Conservation (phyloP, 805 yeast genomes). For the Myxozyma sirexii region DNA sequence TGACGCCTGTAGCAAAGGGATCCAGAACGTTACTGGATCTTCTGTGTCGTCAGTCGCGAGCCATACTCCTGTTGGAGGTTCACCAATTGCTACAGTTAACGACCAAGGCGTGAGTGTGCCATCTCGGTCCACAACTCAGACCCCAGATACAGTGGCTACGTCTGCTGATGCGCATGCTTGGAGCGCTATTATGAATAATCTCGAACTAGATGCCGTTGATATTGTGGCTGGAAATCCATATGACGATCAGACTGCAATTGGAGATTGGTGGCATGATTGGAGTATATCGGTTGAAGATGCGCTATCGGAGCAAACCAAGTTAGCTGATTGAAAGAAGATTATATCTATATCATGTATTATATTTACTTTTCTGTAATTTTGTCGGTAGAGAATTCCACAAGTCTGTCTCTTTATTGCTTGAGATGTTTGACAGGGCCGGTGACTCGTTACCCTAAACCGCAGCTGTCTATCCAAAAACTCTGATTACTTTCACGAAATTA, state of each 20-base stretch:
- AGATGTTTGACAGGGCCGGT: background rate
- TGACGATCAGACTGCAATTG: slow-evolving; percentile 10
- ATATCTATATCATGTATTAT: no score
- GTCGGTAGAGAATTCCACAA: no score
- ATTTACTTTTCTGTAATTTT: no score
- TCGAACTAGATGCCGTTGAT: background rate
- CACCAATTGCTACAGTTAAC: background rate
- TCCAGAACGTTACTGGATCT: background rate
- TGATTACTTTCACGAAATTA: no score
- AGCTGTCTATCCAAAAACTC: no score
- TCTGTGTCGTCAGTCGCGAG: background rate
- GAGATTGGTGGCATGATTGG: slow-evolving; percentile 36
- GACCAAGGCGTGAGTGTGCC: background rate
- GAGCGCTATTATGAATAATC: background rate
- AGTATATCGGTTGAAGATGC: slow-evolving; percentile 20
- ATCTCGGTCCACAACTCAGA: background rate
- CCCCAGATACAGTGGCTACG: background rate
- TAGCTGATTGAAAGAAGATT: background rate
- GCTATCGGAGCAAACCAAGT: background rate
- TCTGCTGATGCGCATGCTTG: background rate
- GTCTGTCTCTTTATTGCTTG: no score
- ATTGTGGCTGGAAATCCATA: background rate
- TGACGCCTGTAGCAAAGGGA: background rate
- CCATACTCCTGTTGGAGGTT: no score
- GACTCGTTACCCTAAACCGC: background rate